Evolutionary conservation across 2,329 filamentous ascomycete genomes (phyloP), one percentile per base, ranked within the genome.

Genomic region (Colletotrichum nymphaeae): DNA sequence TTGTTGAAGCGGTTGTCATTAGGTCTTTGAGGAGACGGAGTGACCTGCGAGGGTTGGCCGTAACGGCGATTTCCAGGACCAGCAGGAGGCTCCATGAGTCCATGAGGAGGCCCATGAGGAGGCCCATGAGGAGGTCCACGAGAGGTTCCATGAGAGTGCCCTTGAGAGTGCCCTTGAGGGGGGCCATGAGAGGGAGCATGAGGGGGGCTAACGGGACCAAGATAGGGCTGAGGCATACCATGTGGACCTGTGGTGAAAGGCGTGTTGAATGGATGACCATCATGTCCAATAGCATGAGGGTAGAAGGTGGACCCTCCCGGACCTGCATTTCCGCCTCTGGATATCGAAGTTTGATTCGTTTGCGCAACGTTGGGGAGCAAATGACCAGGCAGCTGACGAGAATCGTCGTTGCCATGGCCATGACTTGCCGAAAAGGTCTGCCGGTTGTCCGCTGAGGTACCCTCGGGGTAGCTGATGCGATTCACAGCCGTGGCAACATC

Each of bases 161-260:
- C 32, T 35, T 35, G 32, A 35, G 32, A 5, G 32, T 35, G 32
- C 32, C 32, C 32, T 35, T 5, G 32, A 35, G 30, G 30, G 14
- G 46, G 53, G 12, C 5, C 55, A 19, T 19, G 24, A 30, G 37
- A 32, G 32, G 11, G 37, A 22, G 32, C 37, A 46, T n/a, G 22
- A 55, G 24, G 55, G 28, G 55, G 7, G 4, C 19, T 53, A 49
- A 67, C 12, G 22, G 46, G 63, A 1, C 63, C 63, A 30, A 46
- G 35, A 46, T 68, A 68, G 6, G 66, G 66, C 22, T 55, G 58
- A 30, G 57, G 28, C 19, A 35, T 57, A 5, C 57, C 66, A 28
- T 53, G 42, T 19, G 66, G 37, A 19, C 66, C 66, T 14, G 66
- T 53, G 6, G 19, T 55, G 32, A 63, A 63, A 5, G 63, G 63